Conservation (phyloP, 352 stramenopile genomes). For the Ophiocytium majus region DNA sequence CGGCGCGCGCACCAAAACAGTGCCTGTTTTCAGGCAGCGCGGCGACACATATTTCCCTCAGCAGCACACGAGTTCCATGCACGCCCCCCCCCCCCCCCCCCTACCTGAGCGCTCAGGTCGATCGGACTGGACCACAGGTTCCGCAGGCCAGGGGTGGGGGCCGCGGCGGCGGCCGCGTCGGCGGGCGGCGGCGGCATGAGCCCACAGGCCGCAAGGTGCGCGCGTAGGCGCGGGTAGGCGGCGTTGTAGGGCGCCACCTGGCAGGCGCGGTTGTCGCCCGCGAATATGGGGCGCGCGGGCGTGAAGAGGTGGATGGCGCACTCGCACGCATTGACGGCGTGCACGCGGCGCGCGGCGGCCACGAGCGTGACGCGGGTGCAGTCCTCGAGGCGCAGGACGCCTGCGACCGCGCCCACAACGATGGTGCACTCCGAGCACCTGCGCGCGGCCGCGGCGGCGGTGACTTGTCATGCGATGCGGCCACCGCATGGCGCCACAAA, state of each 20-base stretch:
- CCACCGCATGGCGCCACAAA: too few species aligned
- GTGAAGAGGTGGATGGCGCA: slow-evolving; percentile 85
- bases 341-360: slow-evolving; percentile 53
- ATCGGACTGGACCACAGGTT: slow-evolving; percentile 49
- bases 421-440: slow-evolving; percentile 89
- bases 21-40: too few species aligned
- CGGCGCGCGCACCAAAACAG: too few species aligned
- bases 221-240: slow-evolving; percentile 80
- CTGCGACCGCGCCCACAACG: slow-evolving; percentile 83
- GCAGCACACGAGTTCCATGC: too few species aligned
- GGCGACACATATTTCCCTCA: too few species aligned
- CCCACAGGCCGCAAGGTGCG: slow-evolving; percentile 62
- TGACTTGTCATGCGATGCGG: too few species aligned
- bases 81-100: too few species aligned
- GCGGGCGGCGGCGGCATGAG: slow-evolving; percentile 57
- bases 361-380: slow-evolving; percentile 89
- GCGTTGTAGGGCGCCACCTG: slow-evolving; percentile 90
- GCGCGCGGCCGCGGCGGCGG: too few species aligned
- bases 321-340: slow-evolving; percentile 85
- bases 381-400: slow-evolving; percentile 76
- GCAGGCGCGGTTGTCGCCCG: slow-evolving; percentile 88
- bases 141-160: too few species aligned
- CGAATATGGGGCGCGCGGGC: slow-evolving; percentile 79
- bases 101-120: too few species aligned
- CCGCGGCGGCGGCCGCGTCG: not conserved